Base-by-base conservation (phyloP, 352 stramenopile genomes). In the Phytophthora pisi region DNA sequence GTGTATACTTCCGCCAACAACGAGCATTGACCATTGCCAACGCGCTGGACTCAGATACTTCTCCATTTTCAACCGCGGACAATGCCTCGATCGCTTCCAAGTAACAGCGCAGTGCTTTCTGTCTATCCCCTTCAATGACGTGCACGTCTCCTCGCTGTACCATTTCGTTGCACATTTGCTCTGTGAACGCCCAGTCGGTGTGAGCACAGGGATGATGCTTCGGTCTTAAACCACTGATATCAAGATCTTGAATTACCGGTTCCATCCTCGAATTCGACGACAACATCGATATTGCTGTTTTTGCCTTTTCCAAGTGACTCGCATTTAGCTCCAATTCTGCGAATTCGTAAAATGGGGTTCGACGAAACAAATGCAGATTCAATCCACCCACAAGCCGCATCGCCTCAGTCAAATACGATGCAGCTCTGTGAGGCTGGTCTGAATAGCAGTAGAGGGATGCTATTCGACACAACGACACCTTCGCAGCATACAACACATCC, bases 331-430 rank as follows among this genome's bases (percentile, higher is more conserved):
- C 78, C 49, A 93, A 51, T 58, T 89, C 74, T 8, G 82, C 83
- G 30, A 84, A 93, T 47, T 88, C 73, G 50, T 82, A 85, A 65
- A 90, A 89, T 18, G 85, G 85, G 26, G 71, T 65, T 18, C 72
- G 80, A 51, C 77, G 75, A n/a, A 89, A 90, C 11, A 79, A 78
- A 16, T 51, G 57, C 23, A 90, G 69, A n/a, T 82, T 68, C 4
- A 93, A 34, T 6, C 82, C 79, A 40, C 83, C 78, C 11, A 92
- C 85, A n/a, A 93, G 70, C 20, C 79, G 64, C 83, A 93, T 91
- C 4, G 85, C 85, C 30, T 92, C 83, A 0, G 62, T 68, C 43
- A 88, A 87, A 54, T 90, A 93, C 16, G 73, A 57, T 6, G 73
- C 73, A 55, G 84, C 72, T 42, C 78, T 89, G 42, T 84, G 74